Conservation (phyloP, 768 basidiomycete genomes). For the Podaxis carcinomalis region DNA sequence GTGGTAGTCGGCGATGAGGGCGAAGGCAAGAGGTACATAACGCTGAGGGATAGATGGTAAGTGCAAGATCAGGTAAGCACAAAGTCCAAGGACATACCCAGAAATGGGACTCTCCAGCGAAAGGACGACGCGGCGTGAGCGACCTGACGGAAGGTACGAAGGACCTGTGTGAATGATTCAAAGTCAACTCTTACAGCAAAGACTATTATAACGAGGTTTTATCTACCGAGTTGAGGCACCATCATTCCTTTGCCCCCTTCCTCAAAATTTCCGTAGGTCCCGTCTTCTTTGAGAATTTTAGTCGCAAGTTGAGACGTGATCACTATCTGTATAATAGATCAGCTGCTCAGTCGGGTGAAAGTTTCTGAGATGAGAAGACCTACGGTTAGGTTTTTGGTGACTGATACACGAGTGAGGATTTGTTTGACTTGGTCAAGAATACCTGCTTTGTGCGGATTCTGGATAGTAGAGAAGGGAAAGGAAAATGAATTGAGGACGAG, state of each 20-base stretch:
- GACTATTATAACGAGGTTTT: slow-evolving; percentile 9
- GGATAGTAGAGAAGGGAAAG: slow-evolving; percentile 58
- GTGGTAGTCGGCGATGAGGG: not conserved
- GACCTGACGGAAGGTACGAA: slow-evolving; percentile 33
- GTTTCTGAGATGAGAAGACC: not conserved
- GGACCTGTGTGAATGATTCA: slow-evolving; percentile 22
- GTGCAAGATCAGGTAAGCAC: not conserved
- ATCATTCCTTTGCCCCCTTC: slow-evolving; percentile 59
- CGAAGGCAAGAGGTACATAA: not conserved
- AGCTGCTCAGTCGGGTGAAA: not conserved
- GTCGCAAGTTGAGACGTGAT: slow-evolving; percentile 68
- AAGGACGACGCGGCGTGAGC: slow-evolving; percentile 32
- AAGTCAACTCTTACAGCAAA: not conserved
- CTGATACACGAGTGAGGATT: slow-evolving; percentile 44
- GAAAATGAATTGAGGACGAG: slow-evolving; percentile 66
- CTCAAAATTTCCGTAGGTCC: slow-evolving; percentile 61
- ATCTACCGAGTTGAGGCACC: slow-evolving; percentile 58
- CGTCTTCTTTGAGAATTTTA: slow-evolving; percentile 61
- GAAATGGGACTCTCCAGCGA: slow-evolving; percentile 27
- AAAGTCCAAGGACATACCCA: slow-evolving; percentile 25
- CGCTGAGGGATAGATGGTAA: not conserved
- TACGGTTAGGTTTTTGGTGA: slow-evolving; percentile 48
- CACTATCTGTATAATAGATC: slow-evolving; percentile 28
- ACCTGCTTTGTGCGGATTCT: slow-evolving; percentile 30
- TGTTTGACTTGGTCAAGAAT: slow-evolving; percentile 52